Conservation (phyloP, 257 asterid genomes). For the Nicotiana tomentosiformis region DNA sequence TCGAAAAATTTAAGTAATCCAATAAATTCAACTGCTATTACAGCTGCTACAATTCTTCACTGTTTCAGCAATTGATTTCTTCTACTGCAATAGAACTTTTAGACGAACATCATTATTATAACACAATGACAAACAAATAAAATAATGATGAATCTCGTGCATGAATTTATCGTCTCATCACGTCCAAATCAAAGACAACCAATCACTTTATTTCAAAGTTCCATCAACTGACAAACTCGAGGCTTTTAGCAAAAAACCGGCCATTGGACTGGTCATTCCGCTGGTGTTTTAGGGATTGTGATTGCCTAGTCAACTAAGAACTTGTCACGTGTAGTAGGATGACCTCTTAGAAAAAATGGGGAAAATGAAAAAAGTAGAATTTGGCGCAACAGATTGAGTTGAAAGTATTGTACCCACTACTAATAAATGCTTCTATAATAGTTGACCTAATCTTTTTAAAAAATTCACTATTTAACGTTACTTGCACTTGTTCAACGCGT, state of each 20-base stretch:
- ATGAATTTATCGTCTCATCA: neutral
- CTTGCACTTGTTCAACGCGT: neutral
- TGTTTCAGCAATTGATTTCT: neutral
- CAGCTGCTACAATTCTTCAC: conserved; percentile 1
- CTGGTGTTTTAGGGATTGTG: neutral
- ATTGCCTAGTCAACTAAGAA: neutral
- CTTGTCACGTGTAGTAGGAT: no score
- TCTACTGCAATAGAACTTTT: neutral
- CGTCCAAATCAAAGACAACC: neutral
- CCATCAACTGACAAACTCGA: neutral
- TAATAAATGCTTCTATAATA: neutral
- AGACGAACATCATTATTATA: neutral
- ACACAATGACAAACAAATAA: neutral
- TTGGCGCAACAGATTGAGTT: neutral
- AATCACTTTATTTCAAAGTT: neutral
- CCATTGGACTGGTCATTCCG: neutral
- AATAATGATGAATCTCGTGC: neutral
- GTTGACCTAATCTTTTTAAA: neutral
- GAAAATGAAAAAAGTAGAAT: neutral
- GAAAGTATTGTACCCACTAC: neutral
- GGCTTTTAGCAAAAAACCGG: neutral
- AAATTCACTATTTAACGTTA: neutral
- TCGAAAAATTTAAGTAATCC: neutral
- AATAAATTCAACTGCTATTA: neutral
- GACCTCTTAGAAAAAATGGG: no score